Percentiles rank a stretch among this genome's conserved stretches.
Conservation (phyloP, 192 early-diverging fungal genomes). For the Thoreauomyces humboldtii region DNA sequence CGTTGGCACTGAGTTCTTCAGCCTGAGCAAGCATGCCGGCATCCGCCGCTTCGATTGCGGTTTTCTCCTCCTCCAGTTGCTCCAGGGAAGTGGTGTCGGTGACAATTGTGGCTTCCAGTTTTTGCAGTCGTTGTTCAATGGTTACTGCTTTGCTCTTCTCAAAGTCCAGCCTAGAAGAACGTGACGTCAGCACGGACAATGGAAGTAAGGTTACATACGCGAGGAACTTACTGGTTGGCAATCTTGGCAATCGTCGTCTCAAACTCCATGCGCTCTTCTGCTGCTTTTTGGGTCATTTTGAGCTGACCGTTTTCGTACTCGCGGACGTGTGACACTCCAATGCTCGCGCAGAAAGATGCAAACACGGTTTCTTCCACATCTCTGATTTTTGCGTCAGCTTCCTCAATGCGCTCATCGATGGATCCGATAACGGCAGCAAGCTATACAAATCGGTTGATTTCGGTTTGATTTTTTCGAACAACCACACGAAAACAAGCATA, state of each 20-base stretch:
- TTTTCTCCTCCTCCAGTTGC: constrained; percentile 32
- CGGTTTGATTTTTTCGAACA: no score
- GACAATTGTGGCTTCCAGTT: constrained; percentile 50
- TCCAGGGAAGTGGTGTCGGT: constrained; percentile 23
- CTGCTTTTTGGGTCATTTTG: constrained; percentile 64
- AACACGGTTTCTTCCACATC: constrained; percentile 68
- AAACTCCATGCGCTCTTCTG: constrained; percentile 75
- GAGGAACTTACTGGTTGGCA: constrained; percentile 65
- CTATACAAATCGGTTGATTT: no score
- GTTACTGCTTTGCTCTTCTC: constrained; percentile 70
- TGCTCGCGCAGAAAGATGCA: constrained; percentile 69
- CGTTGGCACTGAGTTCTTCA: constrained; percentile 44
- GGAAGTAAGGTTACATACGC: background rate
- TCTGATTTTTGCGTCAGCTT: constrained; percentile 46
- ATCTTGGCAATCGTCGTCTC: constrained; percentile 74
- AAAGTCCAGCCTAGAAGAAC: constrained; percentile 50
- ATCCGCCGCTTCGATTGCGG: constrained; percentile 46
- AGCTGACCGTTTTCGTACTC: constrained; percentile 83
- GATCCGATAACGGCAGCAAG: constrained; percentile 8
- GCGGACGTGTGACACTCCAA: constrained; percentile 74
- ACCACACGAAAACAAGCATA: no score
- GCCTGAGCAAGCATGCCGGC: constrained; percentile 40
- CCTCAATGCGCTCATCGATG: constrained; percentile 48
- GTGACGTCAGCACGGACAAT: no score
- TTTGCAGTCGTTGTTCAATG: constrained; percentile 56